Base-by-base conservation (phyloP, 176 grass and related monocot genomes). In the Triticum timopheevii region DNA sequence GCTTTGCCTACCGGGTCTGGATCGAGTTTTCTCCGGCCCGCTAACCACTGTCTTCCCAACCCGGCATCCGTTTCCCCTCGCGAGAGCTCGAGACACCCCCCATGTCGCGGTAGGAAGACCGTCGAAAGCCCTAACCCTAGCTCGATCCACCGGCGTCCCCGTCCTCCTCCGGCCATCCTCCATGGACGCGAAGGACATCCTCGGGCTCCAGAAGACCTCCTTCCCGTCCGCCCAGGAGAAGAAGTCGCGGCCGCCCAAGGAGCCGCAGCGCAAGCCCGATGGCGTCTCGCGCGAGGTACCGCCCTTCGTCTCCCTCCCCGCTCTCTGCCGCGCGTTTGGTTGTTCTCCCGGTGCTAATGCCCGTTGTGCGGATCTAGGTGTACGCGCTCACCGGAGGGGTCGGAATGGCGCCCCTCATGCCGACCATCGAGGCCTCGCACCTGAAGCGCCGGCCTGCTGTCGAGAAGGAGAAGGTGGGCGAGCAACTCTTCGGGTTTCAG, bases 111-210 rank as follows among this genome's bases (percentile, higher is more conserved):
- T 65, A 49, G 49, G 22, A 39, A 10, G 84, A 76, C 11, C 35
- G 17, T 45, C 28, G 17, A 8, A 77, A 73, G n/a, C 70, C 89
- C 91, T 86, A 93, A 90, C 84, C 89, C 88, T 92, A 83, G 69
- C 58, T 78, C 50, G 0, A 54, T 19, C 65, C 79, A 39, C 63
- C 69, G 22, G 13, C 77, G 40, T 38, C 24, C 50, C 2, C 23
- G 23, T 45, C 25, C 50, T 6, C n/a, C 78, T 83, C 77, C 24
- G 16, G 65, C 22, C 17, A 33, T 77, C 73, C 73, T 15, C 45
- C 86, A 98, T 98, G 97, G 97, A 98, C 80, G 97, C 97, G 47
- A 98, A 98, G 85, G 97, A 98, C 61, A 98, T 98, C 30, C 92
- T 98, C 39, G 97, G 97, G 42, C 88, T 98, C 30, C 94, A 94